Conservation (phyloP, 352 stramenopile species). For the Globisporangium middletonii region DNA sequence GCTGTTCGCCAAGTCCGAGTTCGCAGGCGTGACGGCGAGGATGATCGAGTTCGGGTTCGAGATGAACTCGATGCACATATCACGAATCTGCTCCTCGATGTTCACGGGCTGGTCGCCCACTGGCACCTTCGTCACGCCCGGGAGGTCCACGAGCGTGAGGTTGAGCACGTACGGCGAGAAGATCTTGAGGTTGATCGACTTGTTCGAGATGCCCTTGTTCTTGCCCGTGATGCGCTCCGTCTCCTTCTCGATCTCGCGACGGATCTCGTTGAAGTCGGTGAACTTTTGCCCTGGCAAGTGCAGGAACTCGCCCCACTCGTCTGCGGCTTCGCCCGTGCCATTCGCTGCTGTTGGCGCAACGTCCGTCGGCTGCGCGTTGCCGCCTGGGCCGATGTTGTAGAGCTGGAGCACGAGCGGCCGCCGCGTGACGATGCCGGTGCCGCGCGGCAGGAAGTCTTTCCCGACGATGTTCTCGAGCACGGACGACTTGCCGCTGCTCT, state of each 20-base stretch:
- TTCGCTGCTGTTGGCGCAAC: slow-evolving; percentile 16
- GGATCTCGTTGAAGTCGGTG: slow-evolving; percentile 96
- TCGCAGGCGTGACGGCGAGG: slow-evolving; percentile 97
- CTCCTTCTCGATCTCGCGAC: slow-evolving; percentile 96
- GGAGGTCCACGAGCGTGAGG: slow-evolving; percentile 99
- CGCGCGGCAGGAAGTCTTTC: slow-evolving; percentile 94
- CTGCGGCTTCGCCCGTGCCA: slow-evolving; percentile 25
- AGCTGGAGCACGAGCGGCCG: slow-evolving; percentile 97
- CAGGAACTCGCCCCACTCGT: slow-evolving; percentile 98
- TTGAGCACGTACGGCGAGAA: slow-evolving; percentile 97
- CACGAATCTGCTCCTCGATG: slow-evolving; percentile 99
- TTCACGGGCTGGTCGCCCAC: slow-evolving; percentile 98
- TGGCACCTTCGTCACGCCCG: slow-evolving; percentile 97
- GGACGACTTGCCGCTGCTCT: slow-evolving; percentile 95
- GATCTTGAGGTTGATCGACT: slow-evolving; percentile 99
- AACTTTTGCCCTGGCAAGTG: slow-evolving; percentile 95
- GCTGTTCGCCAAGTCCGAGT: slow-evolving; percentile 98
- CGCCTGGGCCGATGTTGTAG: slow-evolving; percentile 81
- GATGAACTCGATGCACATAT: slow-evolving; percentile 99
- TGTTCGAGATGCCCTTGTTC: slow-evolving; percentile 98
- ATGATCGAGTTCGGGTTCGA: slow-evolving; percentile 99
- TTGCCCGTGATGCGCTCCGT: slow-evolving; percentile 94
- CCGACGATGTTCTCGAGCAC: slow-evolving; percentile 95
- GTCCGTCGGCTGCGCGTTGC: slow-evolving; percentile 13
- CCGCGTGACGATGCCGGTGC: slow-evolving; percentile 98